Conservation (phyloP, 2,329 filamentous ascomycete species). For the Claviceps spartinae region DNA sequence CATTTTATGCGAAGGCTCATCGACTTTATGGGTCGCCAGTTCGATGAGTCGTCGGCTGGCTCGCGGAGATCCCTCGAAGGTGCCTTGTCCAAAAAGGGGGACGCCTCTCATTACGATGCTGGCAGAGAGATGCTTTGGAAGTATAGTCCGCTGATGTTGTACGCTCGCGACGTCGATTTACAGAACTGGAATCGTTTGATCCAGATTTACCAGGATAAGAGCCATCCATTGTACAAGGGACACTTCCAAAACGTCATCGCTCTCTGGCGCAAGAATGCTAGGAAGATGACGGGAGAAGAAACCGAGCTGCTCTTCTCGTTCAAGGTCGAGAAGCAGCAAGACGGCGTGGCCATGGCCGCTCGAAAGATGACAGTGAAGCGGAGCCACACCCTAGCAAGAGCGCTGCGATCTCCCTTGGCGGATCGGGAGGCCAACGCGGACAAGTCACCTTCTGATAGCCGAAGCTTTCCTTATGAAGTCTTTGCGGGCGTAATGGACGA, state of each 20-base stretch:
- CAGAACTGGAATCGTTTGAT: slow-evolving; percentile 71
- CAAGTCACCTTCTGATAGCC: slow-evolving; percentile 45
- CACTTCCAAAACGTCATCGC: slow-evolving; percentile 68
- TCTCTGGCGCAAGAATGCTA: slow-evolving; percentile 67
- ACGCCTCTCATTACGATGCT: slow-evolving; percentile 55
- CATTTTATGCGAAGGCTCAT: slow-evolving; percentile 68
- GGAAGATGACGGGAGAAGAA: slow-evolving; percentile 65
- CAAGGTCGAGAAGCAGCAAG: slow-evolving; percentile 71
- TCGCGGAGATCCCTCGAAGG: slow-evolving; percentile 51
- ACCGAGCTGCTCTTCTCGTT: slow-evolving; percentile 77
- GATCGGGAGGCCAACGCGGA: slow-evolving; percentile 42
- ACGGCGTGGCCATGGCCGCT: slow-evolving; percentile 61
- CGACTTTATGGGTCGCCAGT: slow-evolving; percentile 70
- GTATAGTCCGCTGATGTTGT: slow-evolving; percentile 77
- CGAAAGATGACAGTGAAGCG: slow-evolving; percentile 88
- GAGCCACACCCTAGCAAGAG: slow-evolving; percentile 72
- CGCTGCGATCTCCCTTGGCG: slow-evolving; percentile 52
- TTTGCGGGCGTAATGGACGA: slow-evolving; percentile 73
- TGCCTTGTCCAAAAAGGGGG: slow-evolving; percentile 51
- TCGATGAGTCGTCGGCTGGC: slow-evolving; percentile 60
- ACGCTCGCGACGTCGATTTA: slow-evolving; percentile 71
- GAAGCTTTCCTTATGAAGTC: slow-evolving; percentile 63
- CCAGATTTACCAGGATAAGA: slow-evolving; percentile 66
- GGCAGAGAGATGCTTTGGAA: slow-evolving; percentile 69
- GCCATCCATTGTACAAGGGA: slow-evolving; percentile 62